Conservation (phyloP, 106 monocot species). For the Acorus gramineus region DNA sequence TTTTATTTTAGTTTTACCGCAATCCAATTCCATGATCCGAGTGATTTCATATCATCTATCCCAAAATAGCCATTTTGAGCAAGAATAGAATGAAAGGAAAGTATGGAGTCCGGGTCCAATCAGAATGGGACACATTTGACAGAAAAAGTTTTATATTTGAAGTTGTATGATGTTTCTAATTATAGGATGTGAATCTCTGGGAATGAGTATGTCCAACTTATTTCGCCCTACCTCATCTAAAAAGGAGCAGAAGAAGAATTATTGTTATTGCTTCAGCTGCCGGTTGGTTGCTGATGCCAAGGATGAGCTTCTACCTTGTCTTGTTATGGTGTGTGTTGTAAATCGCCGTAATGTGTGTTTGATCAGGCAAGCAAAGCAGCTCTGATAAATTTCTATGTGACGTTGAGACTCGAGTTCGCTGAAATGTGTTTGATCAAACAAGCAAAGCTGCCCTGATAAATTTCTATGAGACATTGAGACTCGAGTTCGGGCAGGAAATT, state of each 20-base stretch:
- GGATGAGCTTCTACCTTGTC: slow-evolving; percentile 51
- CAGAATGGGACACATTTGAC: no score
- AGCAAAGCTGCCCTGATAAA: slow-evolving; percentile 46
- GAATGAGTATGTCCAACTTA: slow-evolving; percentile 64
- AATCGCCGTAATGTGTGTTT: not conserved
- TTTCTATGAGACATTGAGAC: slow-evolving; percentile 62
- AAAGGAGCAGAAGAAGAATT: slow-evolving; percentile 49
- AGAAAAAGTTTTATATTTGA: not conserved
- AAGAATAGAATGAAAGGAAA: no score
- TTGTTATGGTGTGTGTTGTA: no score
- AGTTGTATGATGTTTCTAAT: not conserved
- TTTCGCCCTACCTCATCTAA: slow-evolving; percentile 65
- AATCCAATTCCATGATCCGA: no score
- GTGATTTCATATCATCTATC: no score
- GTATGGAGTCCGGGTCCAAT: no score
- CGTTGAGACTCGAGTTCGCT: slow-evolving; percentile 39
- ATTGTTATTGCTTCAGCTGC: slow-evolving; percentile 39
- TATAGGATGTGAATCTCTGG: slow-evolving; percentile 84
- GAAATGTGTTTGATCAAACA: slow-evolving; percentile 21
- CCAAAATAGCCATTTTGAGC: no score
- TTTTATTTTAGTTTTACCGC: no score
- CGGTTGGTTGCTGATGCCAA: slow-evolving; percentile 26
- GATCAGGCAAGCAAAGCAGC: slow-evolving; percentile 61
- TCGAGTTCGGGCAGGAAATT: slow-evolving; percentile 28
- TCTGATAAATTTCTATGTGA: slow-evolving; percentile 50